These are phyloP conservation scores for Alternaria rosae DNA, from an alignment of 2,329 filamentous ascomycete species.

Conservation along the genomic window DNA sequence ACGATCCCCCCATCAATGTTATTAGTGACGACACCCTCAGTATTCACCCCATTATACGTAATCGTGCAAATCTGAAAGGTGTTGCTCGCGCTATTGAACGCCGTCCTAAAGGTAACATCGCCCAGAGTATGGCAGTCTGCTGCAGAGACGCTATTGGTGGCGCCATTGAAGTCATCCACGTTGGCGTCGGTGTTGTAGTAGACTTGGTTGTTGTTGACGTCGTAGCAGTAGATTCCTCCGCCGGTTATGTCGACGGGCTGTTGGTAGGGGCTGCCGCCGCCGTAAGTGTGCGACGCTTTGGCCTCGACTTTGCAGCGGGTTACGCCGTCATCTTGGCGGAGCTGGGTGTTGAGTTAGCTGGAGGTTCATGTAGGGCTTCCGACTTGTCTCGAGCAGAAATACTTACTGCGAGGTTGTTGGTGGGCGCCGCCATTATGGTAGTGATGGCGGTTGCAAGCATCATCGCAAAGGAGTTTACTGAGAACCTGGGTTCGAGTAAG, in stretches of 20 bases:
- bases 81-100: background rate
- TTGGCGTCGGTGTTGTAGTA: rapidly evolving
- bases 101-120: background rate
- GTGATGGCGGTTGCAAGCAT: background rate
- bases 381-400: rapidly evolving
- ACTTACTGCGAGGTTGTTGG: background rate
- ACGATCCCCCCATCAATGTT: background rate
- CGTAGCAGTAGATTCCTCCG: background rate
- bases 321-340: background rate
- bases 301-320: background rate
- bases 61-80: background rate
- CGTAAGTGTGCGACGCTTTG: background rate
- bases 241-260: rapidly evolving
- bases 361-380: too few species aligned
- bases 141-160: background rate
- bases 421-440: background rate
- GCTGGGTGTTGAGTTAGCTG: background rate
- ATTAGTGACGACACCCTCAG: background rate
- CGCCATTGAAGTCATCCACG: background rate
- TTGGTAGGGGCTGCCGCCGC: background rate
- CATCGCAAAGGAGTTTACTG: background rate
- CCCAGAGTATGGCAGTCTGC: background rate
- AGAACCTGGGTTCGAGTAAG: background rate
- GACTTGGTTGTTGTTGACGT: background rate
- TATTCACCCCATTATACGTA: background rate